Base-by-base conservation (phyloP, 2,329 filamentous ascomycete genomes). In the Penicillium frequentans region DNA sequence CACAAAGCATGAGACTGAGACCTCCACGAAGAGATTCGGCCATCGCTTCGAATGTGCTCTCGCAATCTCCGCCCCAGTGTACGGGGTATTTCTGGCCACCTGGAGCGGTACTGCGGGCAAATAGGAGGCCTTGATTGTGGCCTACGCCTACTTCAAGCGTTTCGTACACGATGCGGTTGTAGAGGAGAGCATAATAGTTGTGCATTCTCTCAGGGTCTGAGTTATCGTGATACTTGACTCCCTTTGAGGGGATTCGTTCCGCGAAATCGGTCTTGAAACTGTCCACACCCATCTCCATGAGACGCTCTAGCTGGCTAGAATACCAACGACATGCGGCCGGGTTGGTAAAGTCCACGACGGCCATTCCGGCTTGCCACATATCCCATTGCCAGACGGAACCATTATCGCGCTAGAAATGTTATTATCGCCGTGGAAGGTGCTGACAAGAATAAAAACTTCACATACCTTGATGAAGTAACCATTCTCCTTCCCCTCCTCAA, bases 341-440 rank as follows among this genome's bases (percentile, higher is more conserved):
- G 72, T 90, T 91, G 7, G 89, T 91, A 68, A 91, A 88, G 67
- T 91, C 88, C 14, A 91, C 79, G 1, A 91, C 76, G 3, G 83
- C 88, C 88, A 91, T 91, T 35, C 89, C 89, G 1, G 87, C 87
- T 69, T 91, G 88, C 89, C 89, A 91, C 43, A 89, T 74, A 65
- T 91, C 88, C 86, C 87, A 90, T 72, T 91, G 88, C 84, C 86
- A 91, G 23, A 90, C 75, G 59, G 88, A 85, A 13, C 86, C 87
- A 65, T 90, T 84, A 61, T 82, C 84, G 27, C 87, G 83, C 76
- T 73, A 46, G 9, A 16, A 4, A 24, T 33, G 5, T 45, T 46
- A 45, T 35, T 21, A 50, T 16, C 49, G 44, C 24, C 11, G 16
- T 19, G 29, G 23, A 49, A 24, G 2, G n/a, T 31, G 3, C 11